phyloP scores from a whole-genome alignment of 495 filamentous ascomycete species.

The Penicillium flavigenum region DNA sequence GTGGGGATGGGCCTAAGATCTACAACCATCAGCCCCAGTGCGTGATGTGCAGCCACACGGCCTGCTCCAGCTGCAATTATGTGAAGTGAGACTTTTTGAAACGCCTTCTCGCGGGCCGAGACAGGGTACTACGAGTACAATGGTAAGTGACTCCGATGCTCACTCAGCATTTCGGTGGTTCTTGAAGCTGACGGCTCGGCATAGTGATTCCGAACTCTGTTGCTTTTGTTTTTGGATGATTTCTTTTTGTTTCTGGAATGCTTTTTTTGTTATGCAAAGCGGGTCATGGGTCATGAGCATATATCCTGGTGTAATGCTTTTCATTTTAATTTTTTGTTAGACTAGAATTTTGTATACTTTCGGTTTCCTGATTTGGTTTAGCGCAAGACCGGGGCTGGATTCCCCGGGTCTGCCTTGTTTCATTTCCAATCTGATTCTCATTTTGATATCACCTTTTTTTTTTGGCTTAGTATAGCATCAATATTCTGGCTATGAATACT shows the following conservation, averaged over 20 bases:
- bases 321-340: slow-evolving; percentile 1
- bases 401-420: slow-evolving; percentile 2
- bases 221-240: background rate
- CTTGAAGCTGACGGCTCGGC: slow-evolving; percentile 8
- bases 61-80: slow-evolving; percentile 30
- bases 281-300: slow-evolving; percentile 11
- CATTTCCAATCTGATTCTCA: background rate
- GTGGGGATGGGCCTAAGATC: slow-evolving; percentile 43
- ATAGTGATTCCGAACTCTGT: slow-evolving; percentile 8
- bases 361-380: slow-evolving; percentile 10
- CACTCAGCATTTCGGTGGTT: slow-evolving; percentile 7
- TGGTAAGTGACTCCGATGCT: slow-evolving; percentile 8
- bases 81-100: slow-evolving; percentile 30
- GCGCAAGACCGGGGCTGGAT: slow-evolving; percentile 1
- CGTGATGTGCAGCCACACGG: slow-evolving; percentile 33
- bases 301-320: slow-evolving; percentile 11
- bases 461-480: slow-evolving; percentile 5
- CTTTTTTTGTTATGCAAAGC: slow-evolving; percentile 1
- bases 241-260: background rate
- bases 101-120: background rate
- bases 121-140: slow-evolving; percentile 1
- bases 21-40: slow-evolving; percentile 37
- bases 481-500: background rate
- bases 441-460: background rate
- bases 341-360: slow-evolving; percentile 12